A percentile compares a stretch with the other conserved stretches of the same genome.
phyloP scores from a whole-genome alignment of 2,329 filamentous ascomycete genomes.

The Trichoderma lentiforme region DNA sequence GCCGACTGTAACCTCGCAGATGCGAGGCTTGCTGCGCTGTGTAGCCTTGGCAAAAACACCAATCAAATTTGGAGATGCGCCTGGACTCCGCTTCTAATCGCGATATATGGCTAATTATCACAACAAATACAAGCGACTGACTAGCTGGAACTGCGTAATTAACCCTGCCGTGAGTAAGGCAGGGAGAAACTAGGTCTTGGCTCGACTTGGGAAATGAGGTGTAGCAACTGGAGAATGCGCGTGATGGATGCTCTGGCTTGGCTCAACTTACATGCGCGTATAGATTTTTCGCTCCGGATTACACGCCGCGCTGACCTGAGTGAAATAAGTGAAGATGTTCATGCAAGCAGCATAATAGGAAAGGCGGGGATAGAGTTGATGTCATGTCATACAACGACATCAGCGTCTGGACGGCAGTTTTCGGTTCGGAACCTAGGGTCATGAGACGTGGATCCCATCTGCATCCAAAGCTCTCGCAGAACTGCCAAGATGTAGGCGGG shows the following conservation, averaged over 20 bases:
- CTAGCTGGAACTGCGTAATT: background rate
- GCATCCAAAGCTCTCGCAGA: background rate
- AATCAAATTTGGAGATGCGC: background rate
- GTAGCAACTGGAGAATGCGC: conserved; percentile 6
- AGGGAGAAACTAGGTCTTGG: background rate
- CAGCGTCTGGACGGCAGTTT: background rate
- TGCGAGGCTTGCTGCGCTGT: background rate
- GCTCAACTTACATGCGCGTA: conserved; percentile 1
- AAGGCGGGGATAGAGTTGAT: conserved; percentile 3
- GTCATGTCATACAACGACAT: conserved; percentile 17
- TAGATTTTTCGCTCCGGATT: background rate
- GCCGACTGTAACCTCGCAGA: conserved; percentile 10
- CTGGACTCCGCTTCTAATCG: background rate
- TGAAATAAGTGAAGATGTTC: background rate
- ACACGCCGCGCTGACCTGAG: background rate
- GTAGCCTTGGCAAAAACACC: background rate
- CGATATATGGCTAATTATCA: background rate
- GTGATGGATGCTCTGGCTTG: conserved; percentile 14
- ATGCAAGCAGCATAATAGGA: background rate
- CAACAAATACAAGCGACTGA: background rate
- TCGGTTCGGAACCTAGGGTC: conserved; percentile 4
- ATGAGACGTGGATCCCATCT: conserved; percentile 11
- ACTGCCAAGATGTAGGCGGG: background rate
- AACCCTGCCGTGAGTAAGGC: background rate
- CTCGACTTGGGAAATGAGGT: background rate